Evolutionary conservation across 202 grass and related monocot species (phyloP), one percentile per base, ranked within the genome.

Genomic region (Panicum hallii): DNA sequence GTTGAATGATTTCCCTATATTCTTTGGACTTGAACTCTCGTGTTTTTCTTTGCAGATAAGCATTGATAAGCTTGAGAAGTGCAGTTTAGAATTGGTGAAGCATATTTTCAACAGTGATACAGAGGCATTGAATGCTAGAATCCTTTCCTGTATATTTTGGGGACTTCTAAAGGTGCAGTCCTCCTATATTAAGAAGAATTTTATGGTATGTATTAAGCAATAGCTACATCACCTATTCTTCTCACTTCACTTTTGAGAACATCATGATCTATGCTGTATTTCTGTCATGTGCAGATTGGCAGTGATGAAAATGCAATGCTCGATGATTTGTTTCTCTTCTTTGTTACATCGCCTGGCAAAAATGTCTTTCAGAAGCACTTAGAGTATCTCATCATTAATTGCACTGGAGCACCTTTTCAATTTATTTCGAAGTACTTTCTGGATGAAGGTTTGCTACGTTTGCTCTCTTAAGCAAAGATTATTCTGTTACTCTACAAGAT

Each of bases 401-500:
- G 96, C 84, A 90, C 88, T 54, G 67, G 64, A 63, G 75, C 63
- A 54, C 93, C 91, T 76, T 85, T 92, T 84, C 89, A 90, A 63
- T 98, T 98, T 94, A 86, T 98, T 64, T 95, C 88, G 0, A 98
- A 95, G 82, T 98, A 95, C 78, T 92, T 95, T 63, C 19, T 92
- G 65, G 88, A 95, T 77, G 89, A 98, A 95, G 96, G 93, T 98
- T 86, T 79, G 87, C 41, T 77, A 79, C 65, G n/a, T 70, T 79
- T 79, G 68, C 34, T 84, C 45, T 73, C n/a, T 73, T 89, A 81
- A 75, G 50, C 22, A 54, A 67, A 67, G 49, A 50, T 80, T 45
- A 74, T 65, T 60, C 42, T 83, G 32, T 83, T 79, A 57, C 56
- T 69, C 9, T 73, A 48, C 14, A 43, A 67, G 56, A 63, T 9